These are phyloP conservation scores for Holtermannia corniformis DNA, from an alignment of 768 basidiomycete species.

Conservation along the genomic window DNA sequence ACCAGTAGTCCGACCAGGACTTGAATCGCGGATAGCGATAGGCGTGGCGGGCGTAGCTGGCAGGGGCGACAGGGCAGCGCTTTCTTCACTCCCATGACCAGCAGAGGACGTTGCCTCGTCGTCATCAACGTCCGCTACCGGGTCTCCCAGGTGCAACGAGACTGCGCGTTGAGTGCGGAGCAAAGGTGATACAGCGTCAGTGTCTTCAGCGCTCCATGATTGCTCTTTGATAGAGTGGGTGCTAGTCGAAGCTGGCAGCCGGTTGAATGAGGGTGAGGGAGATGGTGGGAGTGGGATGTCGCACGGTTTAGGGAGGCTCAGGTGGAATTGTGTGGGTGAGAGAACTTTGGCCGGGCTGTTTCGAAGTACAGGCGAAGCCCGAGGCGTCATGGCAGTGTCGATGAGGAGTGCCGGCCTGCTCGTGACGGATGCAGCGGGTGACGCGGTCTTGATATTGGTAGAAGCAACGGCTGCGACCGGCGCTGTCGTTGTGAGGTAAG, in stretches of 20 bases:
- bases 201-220: not conserved
- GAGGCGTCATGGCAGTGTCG: not conserved
- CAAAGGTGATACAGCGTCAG: not conserved
- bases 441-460: not conserved
- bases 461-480: not conserved
- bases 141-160: not conserved
- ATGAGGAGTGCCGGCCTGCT: constrained; percentile 5
- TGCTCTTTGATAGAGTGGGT: not conserved
- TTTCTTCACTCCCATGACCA: constrained; percentile 12
- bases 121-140: not conserved
- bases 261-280: constrained; percentile 8
- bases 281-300: constrained; percentile 28
- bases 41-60: not conserved
- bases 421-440: constrained; percentile 3
- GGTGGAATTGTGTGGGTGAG: not conserved
- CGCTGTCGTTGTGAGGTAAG: not conserved
- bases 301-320: constrained; percentile 5
- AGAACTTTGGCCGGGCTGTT: not conserved
- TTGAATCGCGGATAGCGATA: not conserved
- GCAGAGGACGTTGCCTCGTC: too few relatives aligned
- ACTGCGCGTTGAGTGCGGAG: not conserved
- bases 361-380: not conserved
- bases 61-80: constrained; percentile 2
- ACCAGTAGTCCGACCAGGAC: not conserved
- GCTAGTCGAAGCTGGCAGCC: not conserved